These are phyloP conservation scores for Metarhizium robertsii DNA, from an alignment of 2,329 filamentous ascomycete species.

Conservation along the genomic window DNA sequence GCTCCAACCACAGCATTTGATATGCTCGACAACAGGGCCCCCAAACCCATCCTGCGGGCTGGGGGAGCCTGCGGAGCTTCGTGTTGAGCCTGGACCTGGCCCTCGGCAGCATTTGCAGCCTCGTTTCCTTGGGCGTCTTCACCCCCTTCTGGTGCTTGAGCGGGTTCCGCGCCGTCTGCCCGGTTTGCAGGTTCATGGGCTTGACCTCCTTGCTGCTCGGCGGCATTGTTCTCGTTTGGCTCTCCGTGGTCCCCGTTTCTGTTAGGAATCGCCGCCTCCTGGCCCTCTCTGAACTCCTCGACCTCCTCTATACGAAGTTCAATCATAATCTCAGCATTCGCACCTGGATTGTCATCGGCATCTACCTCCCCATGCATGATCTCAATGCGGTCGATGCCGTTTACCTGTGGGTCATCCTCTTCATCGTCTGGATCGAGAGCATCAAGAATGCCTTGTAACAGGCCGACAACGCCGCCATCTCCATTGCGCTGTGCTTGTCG, in stretches of 20 bases:
- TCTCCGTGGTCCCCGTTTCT: slow-evolving; percentile 21
- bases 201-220: not conserved
- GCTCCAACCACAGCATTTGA: slow-evolving; percentile 42
- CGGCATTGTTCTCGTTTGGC: not conserved
- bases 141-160: not conserved
- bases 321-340: slow-evolving; percentile 18
- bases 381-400: slow-evolving; percentile 10
- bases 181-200: not conserved
- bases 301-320: slow-evolving; percentile 25
- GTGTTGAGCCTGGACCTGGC: slow-evolving; percentile 15
- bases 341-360: slow-evolving; percentile 11
- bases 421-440: slow-evolving; percentile 24
- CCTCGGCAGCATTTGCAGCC: slow-evolving; percentile 1
- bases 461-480: slow-evolving; percentile 24
- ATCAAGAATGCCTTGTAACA: slow-evolving; percentile 27
- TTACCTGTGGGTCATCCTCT: slow-evolving; percentile 5
- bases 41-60: slow-evolving; percentile 22
- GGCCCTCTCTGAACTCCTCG: slow-evolving; percentile 20
- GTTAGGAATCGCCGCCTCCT: slow-evolving; percentile 24
- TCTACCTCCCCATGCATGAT: slow-evolving; percentile 8
- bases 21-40: slow-evolving; percentile 29
- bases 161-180: not conserved
- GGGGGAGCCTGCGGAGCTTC: slow-evolving; percentile 27
- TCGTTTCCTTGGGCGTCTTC: slow-evolving; percentile 1
- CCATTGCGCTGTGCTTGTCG: slow-evolving; percentile 11